Conservation (phyloP, 1,284 basidiomycete species). For the Microstroma glucosiphilum region DNA sequence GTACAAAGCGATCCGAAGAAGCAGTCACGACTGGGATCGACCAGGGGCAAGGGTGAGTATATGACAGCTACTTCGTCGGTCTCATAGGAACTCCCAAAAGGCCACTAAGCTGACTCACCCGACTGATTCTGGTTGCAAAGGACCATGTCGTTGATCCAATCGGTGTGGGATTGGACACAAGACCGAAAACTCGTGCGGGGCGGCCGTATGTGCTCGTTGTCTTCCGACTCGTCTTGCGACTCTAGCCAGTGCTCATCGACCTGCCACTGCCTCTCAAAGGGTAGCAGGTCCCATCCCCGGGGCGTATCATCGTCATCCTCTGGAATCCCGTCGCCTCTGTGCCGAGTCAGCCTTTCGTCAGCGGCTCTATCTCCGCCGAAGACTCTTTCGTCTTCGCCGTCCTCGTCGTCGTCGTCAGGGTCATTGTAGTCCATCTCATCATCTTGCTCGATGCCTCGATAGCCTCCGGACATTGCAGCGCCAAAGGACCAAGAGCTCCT, state of each 20-base stretch:
- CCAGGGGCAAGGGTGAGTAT: not conserved
- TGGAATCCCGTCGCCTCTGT: not conserved
- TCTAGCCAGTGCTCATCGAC: constrained; percentile 22
- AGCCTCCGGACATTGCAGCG: no score
- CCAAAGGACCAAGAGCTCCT: not conserved
- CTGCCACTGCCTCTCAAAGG: constrained; percentile 20
- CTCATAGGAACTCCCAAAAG: not conserved
- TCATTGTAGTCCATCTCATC: not conserved
- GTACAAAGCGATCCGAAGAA: constrained; percentile 89
- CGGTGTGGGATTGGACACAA: constrained; percentile 55
- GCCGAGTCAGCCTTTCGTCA: not conserved
- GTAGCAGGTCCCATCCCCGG: not conserved
- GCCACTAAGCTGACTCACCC: constrained; percentile 51
- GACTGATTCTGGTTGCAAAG: constrained; percentile 90
- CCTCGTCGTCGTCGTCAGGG: constrained; percentile 1
- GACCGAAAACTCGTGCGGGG: constrained; percentile 27
- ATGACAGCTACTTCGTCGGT: not conserved
- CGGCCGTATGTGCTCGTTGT: not conserved
- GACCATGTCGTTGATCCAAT: constrained; percentile 94
- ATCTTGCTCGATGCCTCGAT: not conserved
- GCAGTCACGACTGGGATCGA: constrained; percentile 69
- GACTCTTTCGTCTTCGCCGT: constrained; percentile 6
- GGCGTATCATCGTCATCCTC: constrained; percentile 1
- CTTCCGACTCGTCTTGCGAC: constrained; percentile 9
- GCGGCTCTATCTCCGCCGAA: not conserved